Base-by-base conservation (phyloP, 768 basidiomycete genomes). In the Mycena capillaripes region DNA sequence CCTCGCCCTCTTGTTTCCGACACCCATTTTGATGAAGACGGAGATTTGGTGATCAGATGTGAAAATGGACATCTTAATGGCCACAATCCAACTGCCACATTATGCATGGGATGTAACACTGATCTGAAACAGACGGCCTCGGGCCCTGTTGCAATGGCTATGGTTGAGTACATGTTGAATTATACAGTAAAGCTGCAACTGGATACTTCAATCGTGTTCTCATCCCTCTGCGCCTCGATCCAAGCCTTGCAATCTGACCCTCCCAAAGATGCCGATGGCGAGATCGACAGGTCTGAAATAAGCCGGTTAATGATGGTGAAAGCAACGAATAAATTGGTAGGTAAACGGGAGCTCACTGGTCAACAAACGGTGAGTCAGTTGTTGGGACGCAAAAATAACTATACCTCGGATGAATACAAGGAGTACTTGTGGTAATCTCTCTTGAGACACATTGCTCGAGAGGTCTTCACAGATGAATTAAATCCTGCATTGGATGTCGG, bases 391-490 rank as follows among this genome's bases (percentile, higher is more conserved):
- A 44, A 53, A 8, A 61, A 40, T 55, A 32, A 66, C 12, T 71
- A 71, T 58, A 66, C 57, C 7, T 48, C 52, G 17, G 64, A 58
- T 29, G 55, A 50, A 5, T 71, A 48, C 34, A 21, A 66, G 12
- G 57, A 32, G 3, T 71, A 53, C 42, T 71, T 40, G 44, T 71
- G 70, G 70, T 66, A 55, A 1, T 38, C 40, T 16, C 14, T 71
- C 14, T 55, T 71, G 48, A 66, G 70, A 23, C 44, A 71, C 29
- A 48, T 56, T 40, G 64, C 62, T 23, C 55, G 61, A 7, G 61
- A 62, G 2, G 57, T 81, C 2, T 72, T 82, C 21, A 78, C 81
- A 60, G n/a, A 9, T 16, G 58, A 60, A 36, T 36, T 36, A 36
- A 36, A 36, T 36, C 34, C 12, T 36, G 34, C 34, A 36, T 36